Conservation (phyloP, 257 asterid genomes). For the Primulina tabacum region DNA sequence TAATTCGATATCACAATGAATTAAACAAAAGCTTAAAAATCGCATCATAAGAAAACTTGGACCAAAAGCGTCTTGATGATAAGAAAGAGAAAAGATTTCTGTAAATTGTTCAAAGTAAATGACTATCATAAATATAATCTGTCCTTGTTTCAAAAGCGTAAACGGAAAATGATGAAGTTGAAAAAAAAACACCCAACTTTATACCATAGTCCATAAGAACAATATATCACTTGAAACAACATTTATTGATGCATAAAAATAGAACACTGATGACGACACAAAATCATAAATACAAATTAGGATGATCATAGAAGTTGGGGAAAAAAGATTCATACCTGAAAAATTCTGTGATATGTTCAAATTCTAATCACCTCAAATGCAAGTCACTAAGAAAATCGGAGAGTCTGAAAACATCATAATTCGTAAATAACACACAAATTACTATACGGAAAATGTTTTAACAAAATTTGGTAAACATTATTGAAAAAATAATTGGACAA, state of each 20-base stretch:
- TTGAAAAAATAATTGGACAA: background rate
- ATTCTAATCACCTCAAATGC: constrained; percentile 12
- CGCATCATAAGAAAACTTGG: background rate
- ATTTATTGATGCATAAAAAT: no score
- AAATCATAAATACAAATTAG: background rate
- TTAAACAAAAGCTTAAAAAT: background rate
- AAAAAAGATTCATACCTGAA: constrained; percentile 28
- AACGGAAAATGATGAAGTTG: no score
- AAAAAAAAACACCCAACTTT: no score
- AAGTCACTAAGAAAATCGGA: background rate
- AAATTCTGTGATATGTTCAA: constrained; percentile 13
- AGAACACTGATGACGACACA: background rate
- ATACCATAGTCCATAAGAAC: no score
- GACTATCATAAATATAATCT: no score
- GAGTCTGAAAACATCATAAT: background rate
- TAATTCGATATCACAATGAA: background rate
- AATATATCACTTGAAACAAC: no score
- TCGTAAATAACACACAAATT: no score
- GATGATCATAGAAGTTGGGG: background rate
- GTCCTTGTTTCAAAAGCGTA: no score
- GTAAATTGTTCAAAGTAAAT: no score
- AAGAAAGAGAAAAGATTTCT: no score
- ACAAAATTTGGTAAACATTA: background rate
- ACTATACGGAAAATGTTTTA: background rate
- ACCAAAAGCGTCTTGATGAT: background rate